A percentile compares a stretch with the other conserved stretches of the same genome.
Conservation (phyloP, 345 rosid genomes). For the Sonneratia alba region DNA sequence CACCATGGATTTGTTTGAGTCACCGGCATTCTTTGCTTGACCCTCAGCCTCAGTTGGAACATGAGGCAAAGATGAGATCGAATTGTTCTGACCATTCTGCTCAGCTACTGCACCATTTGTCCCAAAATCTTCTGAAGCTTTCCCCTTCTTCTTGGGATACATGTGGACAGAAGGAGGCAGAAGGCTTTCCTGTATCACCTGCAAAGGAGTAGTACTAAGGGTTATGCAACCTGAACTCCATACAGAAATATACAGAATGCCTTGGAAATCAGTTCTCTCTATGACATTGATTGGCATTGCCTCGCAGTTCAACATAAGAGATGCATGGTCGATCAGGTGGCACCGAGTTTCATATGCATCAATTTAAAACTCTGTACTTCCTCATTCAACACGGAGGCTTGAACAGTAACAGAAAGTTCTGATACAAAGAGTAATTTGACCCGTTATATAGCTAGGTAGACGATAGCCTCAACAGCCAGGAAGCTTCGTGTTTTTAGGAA, state of each 20-base stretch:
- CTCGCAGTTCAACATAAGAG: too few relatives aligned
- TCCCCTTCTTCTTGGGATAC: constrained; percentile 27
- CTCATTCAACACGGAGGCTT: too few relatives aligned
- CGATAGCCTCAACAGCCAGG: too few relatives aligned
- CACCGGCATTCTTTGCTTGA: constrained; percentile 15
- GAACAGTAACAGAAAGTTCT: too few relatives aligned
- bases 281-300: neutral
- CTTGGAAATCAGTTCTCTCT: neutral
- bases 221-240: neutral
- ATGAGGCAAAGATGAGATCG: constrained; percentile 12
- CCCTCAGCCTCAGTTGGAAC: constrained; percentile 10
- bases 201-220: constrained; percentile 9
- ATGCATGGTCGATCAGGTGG: too few relatives aligned
- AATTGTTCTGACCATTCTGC: constrained; percentile 16
- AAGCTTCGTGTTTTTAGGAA: neutral
- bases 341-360: too few relatives aligned
- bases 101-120: constrained; percentile 33
- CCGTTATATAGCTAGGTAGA: too few relatives aligned
- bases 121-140: constrained; percentile 22
- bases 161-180: constrained; percentile 77
- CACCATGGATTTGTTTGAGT: constrained; percentile 11
- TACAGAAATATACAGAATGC: neutral
- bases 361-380: too few relatives aligned
- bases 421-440: too few relatives aligned
- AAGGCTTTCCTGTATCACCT: constrained; percentile 73